Conservation (phyloP, 345 rosid species). For the Corymbia maculata region DNA sequence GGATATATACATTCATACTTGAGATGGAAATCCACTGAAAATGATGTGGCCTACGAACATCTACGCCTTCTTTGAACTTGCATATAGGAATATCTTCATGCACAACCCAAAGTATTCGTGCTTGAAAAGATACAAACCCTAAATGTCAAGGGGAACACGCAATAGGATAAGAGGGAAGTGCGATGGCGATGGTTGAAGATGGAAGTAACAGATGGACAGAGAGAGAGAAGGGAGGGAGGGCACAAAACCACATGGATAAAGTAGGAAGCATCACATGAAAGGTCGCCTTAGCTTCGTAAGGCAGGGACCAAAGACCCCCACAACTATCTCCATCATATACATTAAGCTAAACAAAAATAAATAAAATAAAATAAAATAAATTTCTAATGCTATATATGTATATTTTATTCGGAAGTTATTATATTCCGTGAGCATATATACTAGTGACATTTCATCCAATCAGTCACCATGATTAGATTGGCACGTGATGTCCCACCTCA, state of each 20-base stretch:
- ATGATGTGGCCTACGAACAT: neutral
- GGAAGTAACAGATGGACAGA: neutral
- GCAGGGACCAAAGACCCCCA: slow-evolving; percentile 13
- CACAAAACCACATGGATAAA: slow-evolving; percentile 43
- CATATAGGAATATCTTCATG: neutral
- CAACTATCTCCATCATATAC: neutral
- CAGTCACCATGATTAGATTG: slow-evolving; percentile 2
- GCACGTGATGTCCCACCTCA: slow-evolving; percentile 19
- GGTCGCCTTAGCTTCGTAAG: slow-evolving; percentile 14
- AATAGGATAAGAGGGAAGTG: neutral
- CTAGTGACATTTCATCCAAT: neutral
- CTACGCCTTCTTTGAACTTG: neutral
- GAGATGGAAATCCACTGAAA: neutral
- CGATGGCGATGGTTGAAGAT: slow-evolving; percentile 15
- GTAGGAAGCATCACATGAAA: slow-evolving; percentile 27
- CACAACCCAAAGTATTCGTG: neutral
- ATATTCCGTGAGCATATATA: slow-evolving; percentile 4
- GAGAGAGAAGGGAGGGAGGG: neutral
- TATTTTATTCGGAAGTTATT: neutral
- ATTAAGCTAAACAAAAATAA: neutral
- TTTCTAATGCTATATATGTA: neutral
- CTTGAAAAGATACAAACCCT: neutral
- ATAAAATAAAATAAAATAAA: neutral
- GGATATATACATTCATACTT: neutral
- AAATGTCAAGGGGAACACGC: neutral